Evolutionary conservation across 2,329 filamentous ascomycete species (phyloP).

Genomic region (Nectriaceae sp.): DNA sequence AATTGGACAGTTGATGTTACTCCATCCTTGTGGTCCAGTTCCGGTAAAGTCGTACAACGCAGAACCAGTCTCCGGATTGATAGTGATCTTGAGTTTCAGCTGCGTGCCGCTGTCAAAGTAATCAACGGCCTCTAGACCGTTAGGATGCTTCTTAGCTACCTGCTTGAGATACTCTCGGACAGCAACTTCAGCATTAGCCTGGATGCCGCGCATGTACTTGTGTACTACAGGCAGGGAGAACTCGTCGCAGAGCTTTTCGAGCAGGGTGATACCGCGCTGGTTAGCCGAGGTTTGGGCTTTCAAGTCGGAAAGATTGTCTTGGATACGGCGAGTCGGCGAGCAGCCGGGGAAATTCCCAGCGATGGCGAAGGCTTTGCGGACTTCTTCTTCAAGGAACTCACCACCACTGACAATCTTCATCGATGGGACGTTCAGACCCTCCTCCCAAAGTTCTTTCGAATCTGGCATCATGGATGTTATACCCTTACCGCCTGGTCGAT

Average conservation of each 20-base stretch:
- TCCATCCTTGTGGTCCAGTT: constrained; percentile 36
- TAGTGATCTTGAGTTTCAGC: constrained; percentile 34
- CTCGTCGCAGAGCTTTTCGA: constrained; percentile 35
- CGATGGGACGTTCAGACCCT: constrained; percentile 42
- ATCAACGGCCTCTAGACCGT: constrained; percentile 30
- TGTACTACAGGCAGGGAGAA: constrained; percentile 35
- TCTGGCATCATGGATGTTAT: constrained; percentile 45
- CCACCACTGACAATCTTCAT: constrained; percentile 40
- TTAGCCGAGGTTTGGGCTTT: constrained; percentile 48
- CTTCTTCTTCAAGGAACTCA: constrained; percentile 36
- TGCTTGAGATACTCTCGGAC: constrained; percentile 32
- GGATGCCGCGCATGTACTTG: constrained; percentile 40
- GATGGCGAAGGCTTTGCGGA: constrained; percentile 32
- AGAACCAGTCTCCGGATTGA: constrained; percentile 31
- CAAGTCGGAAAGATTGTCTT: constrained; percentile 46
- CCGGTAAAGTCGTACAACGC: constrained; percentile 40
- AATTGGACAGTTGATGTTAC: constrained; percentile 39
- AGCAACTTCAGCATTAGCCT: constrained; percentile 38
- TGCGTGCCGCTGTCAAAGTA: constrained; percentile 40
- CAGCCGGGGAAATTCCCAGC: constrained; percentile 40
- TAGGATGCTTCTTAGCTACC: constrained; percentile 47
- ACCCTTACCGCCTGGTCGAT: constrained; percentile 32
- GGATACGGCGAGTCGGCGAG: constrained; percentile 37
- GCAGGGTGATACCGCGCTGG: constrained; percentile 38
- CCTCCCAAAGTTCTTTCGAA: constrained; percentile 44